Evolutionary conservation across 129 eudicot species (phyloP).

Genomic region (Tanacetum coccineum): DNA sequence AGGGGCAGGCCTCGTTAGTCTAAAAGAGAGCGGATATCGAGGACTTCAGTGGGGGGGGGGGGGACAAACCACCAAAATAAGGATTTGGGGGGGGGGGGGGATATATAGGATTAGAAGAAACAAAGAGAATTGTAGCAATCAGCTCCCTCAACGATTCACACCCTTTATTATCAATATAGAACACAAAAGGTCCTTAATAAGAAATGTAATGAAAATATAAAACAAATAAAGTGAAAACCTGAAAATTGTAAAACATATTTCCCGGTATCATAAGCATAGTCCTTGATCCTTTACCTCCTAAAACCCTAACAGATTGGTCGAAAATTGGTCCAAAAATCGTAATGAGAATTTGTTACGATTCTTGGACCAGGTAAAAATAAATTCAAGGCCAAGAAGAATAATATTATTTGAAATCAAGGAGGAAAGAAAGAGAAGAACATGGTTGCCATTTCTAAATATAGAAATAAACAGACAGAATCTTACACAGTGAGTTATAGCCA

Average conservation of each 20-base stretch:
- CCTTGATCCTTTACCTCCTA: slow-evolving; percentile 22
- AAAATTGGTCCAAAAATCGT: slow-evolving; percentile 66
- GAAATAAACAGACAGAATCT: slow-evolving; percentile 22
- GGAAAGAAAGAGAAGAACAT: slow-evolving; percentile 35
- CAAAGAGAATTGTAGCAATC: too few species aligned
- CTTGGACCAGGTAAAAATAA: slow-evolving; percentile 38
- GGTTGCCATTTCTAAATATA: slow-evolving; percentile 32
- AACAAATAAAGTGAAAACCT: background rate
- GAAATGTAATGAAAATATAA: too few species aligned
- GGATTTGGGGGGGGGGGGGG: too few species aligned
- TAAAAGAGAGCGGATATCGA: too few species aligned
- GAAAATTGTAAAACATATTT: background rate
- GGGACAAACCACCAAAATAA: too few species aligned
- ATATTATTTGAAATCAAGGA: slow-evolving; percentile 21
- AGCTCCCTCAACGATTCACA: too few species aligned
- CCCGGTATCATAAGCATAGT: slow-evolving; percentile 15
- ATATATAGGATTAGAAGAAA: too few species aligned
- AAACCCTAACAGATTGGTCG: slow-evolving; percentile 31
- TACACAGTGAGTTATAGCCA: slow-evolving; percentile 25
- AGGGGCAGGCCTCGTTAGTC: too few species aligned
- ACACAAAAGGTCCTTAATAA: too few species aligned
- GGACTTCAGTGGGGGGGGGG: too few species aligned
- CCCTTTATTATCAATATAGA: too few species aligned
- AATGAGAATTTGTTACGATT: slow-evolving; percentile 28
- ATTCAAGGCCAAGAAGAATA: slow-evolving; percentile 10